These are phyloP conservation scores for Podila minutissima DNA, from an alignment of 192 early-diverging fungal genomes.

Conservation along the genomic window DNA sequence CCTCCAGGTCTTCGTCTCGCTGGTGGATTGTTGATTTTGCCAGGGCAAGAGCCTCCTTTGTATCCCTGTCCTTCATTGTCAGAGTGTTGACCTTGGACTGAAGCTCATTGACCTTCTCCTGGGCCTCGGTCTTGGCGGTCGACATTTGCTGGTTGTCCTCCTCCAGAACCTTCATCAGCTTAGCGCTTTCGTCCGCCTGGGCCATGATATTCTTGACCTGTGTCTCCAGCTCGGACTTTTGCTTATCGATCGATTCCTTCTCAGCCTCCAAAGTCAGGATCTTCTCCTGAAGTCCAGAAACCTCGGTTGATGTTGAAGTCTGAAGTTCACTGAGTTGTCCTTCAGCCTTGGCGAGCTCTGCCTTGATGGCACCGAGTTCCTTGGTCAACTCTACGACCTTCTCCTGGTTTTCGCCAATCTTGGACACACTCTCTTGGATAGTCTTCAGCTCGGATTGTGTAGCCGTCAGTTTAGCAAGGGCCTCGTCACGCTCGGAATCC, in stretches of 20 bases:
- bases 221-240: conserved; percentile 18
- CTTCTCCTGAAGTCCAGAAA: conserved; percentile 21
- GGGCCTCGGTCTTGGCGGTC: conserved; percentile 49
- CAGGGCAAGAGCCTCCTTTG: conserved; percentile 57
- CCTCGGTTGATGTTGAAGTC: conserved; percentile 6
- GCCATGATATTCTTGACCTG: conserved; percentile 24
- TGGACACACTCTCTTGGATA: conserved; percentile 12
- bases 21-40: conserved; percentile 59
- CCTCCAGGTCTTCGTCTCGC: conserved; percentile 55
- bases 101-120: conserved; percentile 52
- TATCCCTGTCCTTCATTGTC: conserved; percentile 50
- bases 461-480: conserved; percentile 10
- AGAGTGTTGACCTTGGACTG: conserved; percentile 43
- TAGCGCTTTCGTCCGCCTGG: conserved; percentile 25
- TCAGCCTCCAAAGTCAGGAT: conserved; percentile 5
- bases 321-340: conserved; percentile 16
- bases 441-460: conserved; percentile 8
- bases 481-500: conserved; percentile 8
- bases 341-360: conserved; percentile 14
- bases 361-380: conserved; percentile 20
- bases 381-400: conserved; percentile 20
- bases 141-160: conserved; percentile 43
- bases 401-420: conserved; percentile 6
- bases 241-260: conserved; percentile 14
- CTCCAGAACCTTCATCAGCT: conserved; percentile 44